Evolutionary conservation across 129 eudicot genomes (phyloP).

Genomic region (Helichrysum umbraculigerum): DNA sequence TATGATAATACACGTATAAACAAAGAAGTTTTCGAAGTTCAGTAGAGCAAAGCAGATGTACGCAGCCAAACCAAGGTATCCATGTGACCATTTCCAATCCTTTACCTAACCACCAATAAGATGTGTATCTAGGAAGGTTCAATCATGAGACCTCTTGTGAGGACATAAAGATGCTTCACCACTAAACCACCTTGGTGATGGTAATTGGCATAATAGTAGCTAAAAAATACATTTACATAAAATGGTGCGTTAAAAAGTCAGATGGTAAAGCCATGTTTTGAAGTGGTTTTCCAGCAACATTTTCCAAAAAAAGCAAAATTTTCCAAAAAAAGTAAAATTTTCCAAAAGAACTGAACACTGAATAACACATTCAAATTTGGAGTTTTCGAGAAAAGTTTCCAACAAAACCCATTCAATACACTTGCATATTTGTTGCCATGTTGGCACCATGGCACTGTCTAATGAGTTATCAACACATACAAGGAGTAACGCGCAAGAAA

Average conservation of each 20-base stretch:
- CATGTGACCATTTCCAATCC: neutral
- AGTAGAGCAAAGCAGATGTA: neutral
- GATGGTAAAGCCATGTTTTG: neutral
- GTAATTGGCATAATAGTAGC: neutral
- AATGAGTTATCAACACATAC: too few species aligned
- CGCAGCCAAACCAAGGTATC: neutral
- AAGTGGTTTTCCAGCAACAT: neutral
- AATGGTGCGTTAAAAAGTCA: neutral
- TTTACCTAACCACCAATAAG: neutral
- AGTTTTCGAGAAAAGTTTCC: neutral
- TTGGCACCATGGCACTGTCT: neutral
- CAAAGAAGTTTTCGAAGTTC: neutral
- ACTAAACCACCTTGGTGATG: neutral
- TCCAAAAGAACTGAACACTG: neutral
- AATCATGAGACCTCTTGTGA: too few species aligned
- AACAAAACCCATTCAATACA: neutral
- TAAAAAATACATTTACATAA: too few species aligned
- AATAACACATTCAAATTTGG: neutral
- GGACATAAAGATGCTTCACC: neutral
- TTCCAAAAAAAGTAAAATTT: too few species aligned
- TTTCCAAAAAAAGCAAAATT: too few species aligned
- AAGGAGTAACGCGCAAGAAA: neutral
- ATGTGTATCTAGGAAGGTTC: neutral
- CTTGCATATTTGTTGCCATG: neutral
- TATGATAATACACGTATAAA: neutral